A percentile compares a stretch with the other conserved stretches of the same genome.
phyloP scores from a whole-genome alignment of 2,329 filamentous ascomycete genomes.

The Fusarium marasasianum region DNA sequence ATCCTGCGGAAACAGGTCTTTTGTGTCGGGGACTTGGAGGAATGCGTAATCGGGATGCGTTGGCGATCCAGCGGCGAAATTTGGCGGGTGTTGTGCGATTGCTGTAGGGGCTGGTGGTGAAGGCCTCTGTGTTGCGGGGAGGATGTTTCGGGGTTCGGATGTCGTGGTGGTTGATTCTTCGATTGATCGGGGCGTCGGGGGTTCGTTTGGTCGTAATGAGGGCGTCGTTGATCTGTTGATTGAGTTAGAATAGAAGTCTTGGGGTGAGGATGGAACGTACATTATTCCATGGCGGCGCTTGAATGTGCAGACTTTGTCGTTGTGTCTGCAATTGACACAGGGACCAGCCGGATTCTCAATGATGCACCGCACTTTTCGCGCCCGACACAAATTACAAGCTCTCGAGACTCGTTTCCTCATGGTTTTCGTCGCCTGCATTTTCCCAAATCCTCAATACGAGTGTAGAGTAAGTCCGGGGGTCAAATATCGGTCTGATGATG shows the following conservation, averaged over 20 bases:
- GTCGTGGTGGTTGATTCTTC: not conserved
- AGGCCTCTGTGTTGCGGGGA: not conserved
- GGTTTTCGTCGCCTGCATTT: conserved; percentile 16
- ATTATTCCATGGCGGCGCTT: conserved; percentile 29
- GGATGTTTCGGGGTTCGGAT: not conserved
- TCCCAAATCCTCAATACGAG: not conserved
- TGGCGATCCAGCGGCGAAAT: not conserved
- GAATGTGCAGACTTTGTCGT: conserved; percentile 39
- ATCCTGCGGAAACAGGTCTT: conserved; percentile 37
- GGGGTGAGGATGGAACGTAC: not conserved
- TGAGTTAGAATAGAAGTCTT: not conserved
- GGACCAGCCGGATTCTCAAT: conserved; percentile 32
- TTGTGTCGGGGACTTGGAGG: conserved; percentile 32
- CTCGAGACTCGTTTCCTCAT: conserved; percentile 34
- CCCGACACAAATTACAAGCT: conserved; percentile 37
- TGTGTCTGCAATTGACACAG: conserved; percentile 41
- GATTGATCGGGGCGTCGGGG: conserved; percentile 1
- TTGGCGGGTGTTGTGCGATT: not conserved
- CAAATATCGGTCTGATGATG: not conserved
- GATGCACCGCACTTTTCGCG: conserved; percentile 40
- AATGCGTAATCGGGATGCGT: conserved; percentile 38
- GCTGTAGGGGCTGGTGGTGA: not conserved
- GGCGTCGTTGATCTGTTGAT: not conserved
- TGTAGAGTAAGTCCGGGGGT: too few species aligned
- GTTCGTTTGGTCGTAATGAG: not conserved